Percentiles rank a stretch among this genome's conserved stretches.
Conservation (phyloP, 176 grass and related monocot genomes). For the Cocos nucifera region DNA sequence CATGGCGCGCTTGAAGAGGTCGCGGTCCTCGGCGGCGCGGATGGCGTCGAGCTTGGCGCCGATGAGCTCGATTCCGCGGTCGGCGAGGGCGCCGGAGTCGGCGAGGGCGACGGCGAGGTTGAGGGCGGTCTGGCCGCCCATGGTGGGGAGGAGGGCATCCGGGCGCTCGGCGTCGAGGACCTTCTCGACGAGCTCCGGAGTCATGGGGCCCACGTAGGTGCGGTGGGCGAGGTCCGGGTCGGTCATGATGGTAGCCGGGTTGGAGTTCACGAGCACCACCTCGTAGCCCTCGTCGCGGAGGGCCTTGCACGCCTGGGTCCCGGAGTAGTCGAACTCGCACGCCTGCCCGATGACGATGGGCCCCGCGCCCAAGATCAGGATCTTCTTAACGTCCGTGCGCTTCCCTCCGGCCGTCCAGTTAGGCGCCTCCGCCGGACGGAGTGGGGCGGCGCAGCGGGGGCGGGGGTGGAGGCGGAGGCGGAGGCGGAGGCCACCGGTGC, state of each 20-base stretch:
- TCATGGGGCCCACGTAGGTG: slow-evolving; percentile 95
- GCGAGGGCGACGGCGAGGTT: slow-evolving; percentile 90
- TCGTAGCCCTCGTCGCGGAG: slow-evolving; percentile 82
- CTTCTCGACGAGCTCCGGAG: slow-evolving; percentile 61
- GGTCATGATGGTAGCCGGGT: slow-evolving; percentile 99
- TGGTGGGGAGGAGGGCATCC: slow-evolving; percentile 81
- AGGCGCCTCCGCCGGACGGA: background rate
- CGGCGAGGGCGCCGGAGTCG: slow-evolving; percentile 63
- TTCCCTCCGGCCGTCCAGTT: slow-evolving; percentile 7
- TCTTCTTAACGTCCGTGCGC: slow-evolving; percentile 76
- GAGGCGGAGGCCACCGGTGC: no score
- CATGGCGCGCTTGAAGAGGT: slow-evolving; percentile 96
- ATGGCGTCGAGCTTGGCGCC: slow-evolving; percentile 84
- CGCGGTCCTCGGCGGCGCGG: slow-evolving; percentile 71
- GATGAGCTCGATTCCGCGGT: slow-evolving; percentile 58
- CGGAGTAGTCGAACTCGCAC: slow-evolving; percentile 99
- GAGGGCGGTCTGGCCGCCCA: slow-evolving; percentile 95
- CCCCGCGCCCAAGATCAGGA: slow-evolving; percentile 85
- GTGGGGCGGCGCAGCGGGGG: background rate
- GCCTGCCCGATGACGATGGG: slow-evolving; percentile 96
- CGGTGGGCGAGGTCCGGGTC: slow-evolving; percentile 85
- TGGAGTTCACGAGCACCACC: slow-evolving; percentile 92
- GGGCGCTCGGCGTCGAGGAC: slow-evolving; percentile 72
- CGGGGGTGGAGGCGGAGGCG: no score
- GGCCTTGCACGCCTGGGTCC: slow-evolving; percentile 97